phyloP scores from a whole-genome alignment of 441 rosid species.

The Oxalis stricta region DNA sequence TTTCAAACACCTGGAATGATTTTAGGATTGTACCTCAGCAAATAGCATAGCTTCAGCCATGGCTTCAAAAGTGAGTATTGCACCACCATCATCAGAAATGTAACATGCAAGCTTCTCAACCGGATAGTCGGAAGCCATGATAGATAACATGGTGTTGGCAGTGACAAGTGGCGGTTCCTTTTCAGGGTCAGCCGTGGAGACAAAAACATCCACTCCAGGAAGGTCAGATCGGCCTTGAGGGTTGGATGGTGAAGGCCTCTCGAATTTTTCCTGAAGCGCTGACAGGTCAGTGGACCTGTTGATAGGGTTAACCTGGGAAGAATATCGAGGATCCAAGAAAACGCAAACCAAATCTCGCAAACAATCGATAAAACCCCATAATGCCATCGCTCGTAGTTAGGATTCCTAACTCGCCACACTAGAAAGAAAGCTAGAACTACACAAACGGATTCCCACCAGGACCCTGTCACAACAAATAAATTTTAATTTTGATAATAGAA shows the following conservation, averaged over 20 bases:
- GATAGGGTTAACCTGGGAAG: conserved; percentile 75
- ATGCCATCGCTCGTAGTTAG: conserved; percentile 77
- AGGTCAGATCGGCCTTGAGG: conserved; percentile 78
- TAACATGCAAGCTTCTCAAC: conserved; percentile 57
- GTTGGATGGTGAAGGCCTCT: conserved; percentile 46
- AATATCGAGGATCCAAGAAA: conserved; percentile 72
- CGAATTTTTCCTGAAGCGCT: conserved; percentile 67
- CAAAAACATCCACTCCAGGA: conserved; percentile 65
- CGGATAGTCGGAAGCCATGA: conserved; percentile 63
- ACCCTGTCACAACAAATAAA: conserved; percentile 23
- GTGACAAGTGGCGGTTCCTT: conserved; percentile 85
- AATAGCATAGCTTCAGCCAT: conserved; percentile 80
- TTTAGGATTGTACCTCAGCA: conserved; percentile 31
- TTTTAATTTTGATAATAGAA: too few species aligned
- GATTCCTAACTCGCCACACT: conserved; percentile 53
- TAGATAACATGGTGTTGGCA: conserved; percentile 64
- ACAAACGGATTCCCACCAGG: conserved; percentile 40
- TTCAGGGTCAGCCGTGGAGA: conserved; percentile 74
- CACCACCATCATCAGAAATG: conserved; percentile 86
- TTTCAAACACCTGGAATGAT: not conserved
- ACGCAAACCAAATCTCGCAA: conserved; percentile 83
- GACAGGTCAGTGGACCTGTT: conserved; percentile 63
- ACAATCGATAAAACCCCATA: conserved; percentile 69
- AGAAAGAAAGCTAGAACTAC: conserved; percentile 40
- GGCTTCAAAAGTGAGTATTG: conserved; percentile 83